Evolutionary conservation across 129 eudicot genomes (phyloP), one percentile per base, ranked within the genome.

Genomic region (Lactuca saligna): DNA sequence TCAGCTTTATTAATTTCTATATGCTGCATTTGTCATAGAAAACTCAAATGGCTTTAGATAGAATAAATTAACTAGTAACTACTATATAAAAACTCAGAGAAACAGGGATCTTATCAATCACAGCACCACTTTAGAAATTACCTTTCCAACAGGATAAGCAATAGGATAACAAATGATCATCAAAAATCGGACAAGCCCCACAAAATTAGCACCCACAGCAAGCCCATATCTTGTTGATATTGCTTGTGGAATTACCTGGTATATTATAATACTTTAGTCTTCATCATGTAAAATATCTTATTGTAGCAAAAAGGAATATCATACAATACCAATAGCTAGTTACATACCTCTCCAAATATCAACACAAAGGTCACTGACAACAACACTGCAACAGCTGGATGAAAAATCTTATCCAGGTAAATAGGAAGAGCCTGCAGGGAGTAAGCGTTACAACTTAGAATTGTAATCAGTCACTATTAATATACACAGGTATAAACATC

Each of bases 81-180:
- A 42, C 8, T 54, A n/a, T 25, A 54, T 54, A 42, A 14, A 62
- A 53, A 62, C 54, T 63, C 51, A 41, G 6, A 54, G 29, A 38
- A 25, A 63, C 35, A 37, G 10, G 54, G 9, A 51, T 9, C 39
- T 73, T 15, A 31, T 58, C 16, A 33, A 20, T 9, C 41, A 25
- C n/a, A 57, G 7, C 14, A 35, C 7, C 32, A 32, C 25, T 32
- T 58, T 11, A 58, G 20, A 79, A 59, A 74, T 54, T 80, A 94
- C 99, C 99, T 87, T 94, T 70, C 91, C 99, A 79, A 94, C 89
- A 8, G 99, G 99, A 72, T 81, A 94, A 50, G 99, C 76, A 80
- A 94, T 87, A 25, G 99, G 99, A 79, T 72, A 94, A 72, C 97
- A 94, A 25, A 94, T 58, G 65, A 89, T 57, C 99, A 90, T 94